phyloP scores from a whole-genome alignment of 148 eudicot species.

The Arctostaphylos glauca region DNA sequence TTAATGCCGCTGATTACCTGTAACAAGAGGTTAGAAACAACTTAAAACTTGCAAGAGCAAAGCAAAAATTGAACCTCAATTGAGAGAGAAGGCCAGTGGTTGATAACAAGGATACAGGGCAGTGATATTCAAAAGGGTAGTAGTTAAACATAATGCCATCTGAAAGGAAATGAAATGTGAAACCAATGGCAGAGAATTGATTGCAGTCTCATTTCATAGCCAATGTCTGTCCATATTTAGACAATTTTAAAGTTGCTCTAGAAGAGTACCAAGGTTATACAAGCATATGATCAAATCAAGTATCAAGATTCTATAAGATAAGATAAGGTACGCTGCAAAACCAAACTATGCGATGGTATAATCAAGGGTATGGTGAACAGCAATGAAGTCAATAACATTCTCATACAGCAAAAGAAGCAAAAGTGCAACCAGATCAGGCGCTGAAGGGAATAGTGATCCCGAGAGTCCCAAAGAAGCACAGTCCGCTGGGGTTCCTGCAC shows the following conservation, averaged over 20 bases:
- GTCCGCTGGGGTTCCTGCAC: slow-evolving; percentile 94
- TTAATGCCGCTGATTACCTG: slow-evolving; percentile 99
- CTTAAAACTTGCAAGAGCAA: background rate
- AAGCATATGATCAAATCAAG: no score
- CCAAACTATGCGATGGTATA: background rate
- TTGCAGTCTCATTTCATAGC: background rate
- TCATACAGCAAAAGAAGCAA: slow-evolving; percentile 5
- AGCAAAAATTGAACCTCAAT: slow-evolving; percentile 7
- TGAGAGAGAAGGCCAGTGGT: background rate
- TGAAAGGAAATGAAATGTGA: slow-evolving; percentile 2
- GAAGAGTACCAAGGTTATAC: background rate
- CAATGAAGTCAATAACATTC: background rate
- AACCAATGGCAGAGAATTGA: background rate
- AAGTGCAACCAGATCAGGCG: slow-evolving; percentile 72
- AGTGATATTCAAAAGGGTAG: background rate
- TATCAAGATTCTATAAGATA: background rate
- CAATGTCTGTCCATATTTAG: background rate
- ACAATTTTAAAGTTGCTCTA: background rate
- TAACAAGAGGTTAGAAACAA: slow-evolving; percentile 12
- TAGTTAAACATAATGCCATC: no score
- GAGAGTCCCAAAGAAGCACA: slow-evolving; percentile 88
- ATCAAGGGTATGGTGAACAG: background rate
- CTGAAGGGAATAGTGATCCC: slow-evolving; percentile 58
- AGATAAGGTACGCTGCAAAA: background rate
- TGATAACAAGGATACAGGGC: background rate